Evolutionary conservation across 768 basidiomycete species (phyloP).

Genomic region (Kwoniella europaea): DNA sequence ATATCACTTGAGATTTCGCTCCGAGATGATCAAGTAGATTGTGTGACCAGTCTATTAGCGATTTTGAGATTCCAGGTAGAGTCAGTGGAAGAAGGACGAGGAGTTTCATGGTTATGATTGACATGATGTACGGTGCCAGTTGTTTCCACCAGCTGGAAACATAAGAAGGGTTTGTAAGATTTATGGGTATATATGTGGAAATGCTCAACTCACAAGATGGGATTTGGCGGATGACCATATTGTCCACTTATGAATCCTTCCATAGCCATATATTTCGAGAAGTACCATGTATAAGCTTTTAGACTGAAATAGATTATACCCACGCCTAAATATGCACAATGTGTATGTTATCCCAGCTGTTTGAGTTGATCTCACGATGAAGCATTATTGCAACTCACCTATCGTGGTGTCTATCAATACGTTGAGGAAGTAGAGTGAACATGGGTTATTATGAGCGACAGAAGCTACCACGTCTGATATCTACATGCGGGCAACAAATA

Average conservation of each 20-base stretch:
- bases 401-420: slow-evolving; percentile 89
- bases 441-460: slow-evolving; percentile 75
- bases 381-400: slow-evolving; percentile 63
- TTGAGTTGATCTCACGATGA: background rate
- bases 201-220: slow-evolving; percentile 66
- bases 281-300: slow-evolving; percentile 67
- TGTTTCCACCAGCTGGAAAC: slow-evolving; percentile 49
- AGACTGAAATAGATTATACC: slow-evolving; percentile 77
- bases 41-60: slow-evolving; percentile 75
- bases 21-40: slow-evolving; percentile 80
- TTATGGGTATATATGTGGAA: background rate
- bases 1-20: slow-evolving; percentile 53
- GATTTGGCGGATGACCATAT: slow-evolving; percentile 82
- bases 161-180: background rate
- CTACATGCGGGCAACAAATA: slow-evolving; percentile 50
- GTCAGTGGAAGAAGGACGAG: slow-evolving; percentile 75
- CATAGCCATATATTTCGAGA: slow-evolving; percentile 69
- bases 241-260: slow-evolving; percentile 84
- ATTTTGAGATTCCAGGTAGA: slow-evolving; percentile 66
- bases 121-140: slow-evolving; percentile 76
- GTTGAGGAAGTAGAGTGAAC: slow-evolving; percentile 83
- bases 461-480: slow-evolving; percentile 78
- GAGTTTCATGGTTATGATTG: slow-evolving; percentile 87
- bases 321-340: slow-evolving; percentile 66
- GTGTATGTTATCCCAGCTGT: slow-evolving; percentile 1